These are phyloP conservation scores for Cardamine chenopodiifolia DNA, from an alignment of 345 rosid species.

Conservation along the genomic window DNA sequence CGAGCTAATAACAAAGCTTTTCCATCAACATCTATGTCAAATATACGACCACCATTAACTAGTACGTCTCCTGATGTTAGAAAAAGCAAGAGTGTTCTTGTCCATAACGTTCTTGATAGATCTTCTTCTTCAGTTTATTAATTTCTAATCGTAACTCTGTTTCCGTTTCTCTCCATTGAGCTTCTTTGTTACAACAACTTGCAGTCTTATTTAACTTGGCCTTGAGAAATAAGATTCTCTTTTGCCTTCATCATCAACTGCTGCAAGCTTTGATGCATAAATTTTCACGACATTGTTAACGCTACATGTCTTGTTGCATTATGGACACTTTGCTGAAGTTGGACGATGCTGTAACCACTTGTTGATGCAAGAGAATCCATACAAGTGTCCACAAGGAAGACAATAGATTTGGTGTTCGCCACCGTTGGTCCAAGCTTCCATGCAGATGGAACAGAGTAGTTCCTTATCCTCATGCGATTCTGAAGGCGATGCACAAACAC, in stretches of 20 bases:
- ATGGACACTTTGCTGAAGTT: slow-evolving; percentile 51
- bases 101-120: slow-evolving; percentile 37
- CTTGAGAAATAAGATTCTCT: slow-evolving; percentile 73
- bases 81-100: slow-evolving; percentile 50
- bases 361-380: slow-evolving; percentile 74
- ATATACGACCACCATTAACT: slow-evolving; percentile 75
- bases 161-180: slow-evolving; percentile 59
- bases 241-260: neutral
- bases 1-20: slow-evolving; percentile 59
- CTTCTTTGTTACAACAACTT: slow-evolving; percentile 51
- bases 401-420: neutral
- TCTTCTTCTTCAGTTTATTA: slow-evolving; percentile 47
- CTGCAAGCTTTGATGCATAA: neutral
- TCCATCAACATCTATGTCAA: slow-evolving; percentile 59
- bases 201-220: slow-evolving; percentile 57
- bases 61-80: slow-evolving; percentile 51
- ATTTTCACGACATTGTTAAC: neutral
- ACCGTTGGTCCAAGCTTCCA: neutral
- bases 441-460: neutral
- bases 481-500: neutral
- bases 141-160: slow-evolving; percentile 51
- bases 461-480: neutral
- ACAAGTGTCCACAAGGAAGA: slow-evolving; percentile 70
- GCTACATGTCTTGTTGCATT: neutral
- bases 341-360: slow-evolving; percentile 64